Conservation (phyloP, 768 basidiomycete species). For the Boletus vermiculosoides region DNA sequence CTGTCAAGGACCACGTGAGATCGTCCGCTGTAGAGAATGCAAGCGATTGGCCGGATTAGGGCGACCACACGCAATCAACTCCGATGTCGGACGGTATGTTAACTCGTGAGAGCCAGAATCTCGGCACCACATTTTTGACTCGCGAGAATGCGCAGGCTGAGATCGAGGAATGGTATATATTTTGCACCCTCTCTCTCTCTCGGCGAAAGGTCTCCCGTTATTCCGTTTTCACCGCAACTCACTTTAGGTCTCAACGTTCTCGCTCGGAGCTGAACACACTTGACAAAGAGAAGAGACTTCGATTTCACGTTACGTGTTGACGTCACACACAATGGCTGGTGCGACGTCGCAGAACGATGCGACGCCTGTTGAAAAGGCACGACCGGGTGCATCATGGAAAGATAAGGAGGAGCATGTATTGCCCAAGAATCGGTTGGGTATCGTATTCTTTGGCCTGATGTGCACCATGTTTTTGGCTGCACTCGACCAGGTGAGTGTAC, state of each 20-base stretch:
- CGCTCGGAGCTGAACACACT: neutral
- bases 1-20: neutral
- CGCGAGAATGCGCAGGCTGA: neutral
- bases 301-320: neutral
- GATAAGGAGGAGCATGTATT: constrained; percentile 51
- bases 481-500: constrained; percentile 51
- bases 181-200: too few species aligned
- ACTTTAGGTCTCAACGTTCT: neutral
- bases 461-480: constrained; percentile 41
- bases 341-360: neutral
- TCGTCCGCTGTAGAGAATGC: neutral
- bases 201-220: neutral
- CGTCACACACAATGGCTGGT: constrained; percentile 6
- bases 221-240: neutral
- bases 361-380: constrained; percentile 20
- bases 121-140: neutral
- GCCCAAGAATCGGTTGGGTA: constrained; percentile 34
- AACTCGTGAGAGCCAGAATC: neutral
- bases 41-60: neutral
- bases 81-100: neutral
- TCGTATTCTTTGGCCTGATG: constrained; percentile 33
- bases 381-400: constrained; percentile 55
- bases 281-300: neutral
- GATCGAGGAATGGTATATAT: neutral
- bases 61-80: neutral